Base-by-base conservation (phyloP, 2,329 filamentous ascomycete species). In the Fusarium sp. region DNA sequence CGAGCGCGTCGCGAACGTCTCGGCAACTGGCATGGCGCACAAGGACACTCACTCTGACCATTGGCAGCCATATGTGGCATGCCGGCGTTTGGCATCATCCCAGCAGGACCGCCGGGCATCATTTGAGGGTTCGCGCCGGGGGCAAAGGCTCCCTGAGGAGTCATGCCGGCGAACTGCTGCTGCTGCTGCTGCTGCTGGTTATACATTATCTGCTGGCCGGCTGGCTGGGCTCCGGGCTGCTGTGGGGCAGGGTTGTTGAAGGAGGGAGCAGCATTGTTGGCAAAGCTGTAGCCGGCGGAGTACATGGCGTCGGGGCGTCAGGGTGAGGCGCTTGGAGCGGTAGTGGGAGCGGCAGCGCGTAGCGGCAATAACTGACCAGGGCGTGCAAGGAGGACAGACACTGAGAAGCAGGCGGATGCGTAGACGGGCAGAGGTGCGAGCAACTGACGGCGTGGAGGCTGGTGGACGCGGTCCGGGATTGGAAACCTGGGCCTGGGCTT, bases 71-170 rank as follows among this genome's bases (percentile, higher is more conserved):
- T 90, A 80, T 88, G 88, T 73, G 85, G 86, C 88, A 90, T 89
- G 79, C 83, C 87, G 76, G 88, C 82, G 80, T 87, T 90, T 83
- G 89, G 89, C 89, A 92, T 91, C 89, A 92, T 91, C 78, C 86
- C 88, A 82, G 84, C 86, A 82, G 87, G 85, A 45, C 86, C 87
- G 73, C 83, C 85, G 59, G 84, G 82, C 85, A 89, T 89, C 87
- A 90, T 89, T 81, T 88, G 83, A 62, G 85, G 83, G 74, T 87
- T 89, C 62, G 86, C 85, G 73, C 84, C 86, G 57, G 85, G 85
- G 59, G 84, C 84, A 76, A 89, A 90, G 71, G 80, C 82, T 68
- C 83, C 84, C 79, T 89, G 88, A 66, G 84, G 82, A 63, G 82
- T 83, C 87, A 90, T 89, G 77, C 81, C 82, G 62, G 86, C 83